Percentiles rank a stretch among this genome's conserved stretches.
These are phyloP conservation scores for Parietaria judaica DNA, from an alignment of 306 rosid species.

Conservation along the genomic window DNA sequence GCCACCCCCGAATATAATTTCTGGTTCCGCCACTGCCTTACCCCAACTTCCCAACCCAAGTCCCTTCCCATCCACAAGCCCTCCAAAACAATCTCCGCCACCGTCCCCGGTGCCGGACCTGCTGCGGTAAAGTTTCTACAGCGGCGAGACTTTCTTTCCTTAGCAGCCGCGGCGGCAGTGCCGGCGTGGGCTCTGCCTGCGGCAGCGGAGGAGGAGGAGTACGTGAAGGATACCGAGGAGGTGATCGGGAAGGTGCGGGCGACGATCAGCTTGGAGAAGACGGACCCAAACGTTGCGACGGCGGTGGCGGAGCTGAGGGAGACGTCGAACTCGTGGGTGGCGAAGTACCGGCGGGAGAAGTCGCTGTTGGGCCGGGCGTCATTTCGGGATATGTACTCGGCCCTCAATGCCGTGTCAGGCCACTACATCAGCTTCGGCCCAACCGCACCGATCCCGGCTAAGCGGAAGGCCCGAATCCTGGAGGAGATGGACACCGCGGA, in stretches of 20 bases:
- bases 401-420: constrained; percentile 80
- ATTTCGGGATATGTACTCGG: constrained; percentile 85
- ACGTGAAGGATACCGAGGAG: constrained; percentile 68
- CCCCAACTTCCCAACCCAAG: constrained; percentile 77
- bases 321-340: constrained; percentile 81
- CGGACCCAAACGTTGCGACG: constrained; percentile 61
- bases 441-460: constrained; percentile 82
- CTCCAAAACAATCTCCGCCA: constrained; percentile 18
- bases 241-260: constrained; percentile 63
- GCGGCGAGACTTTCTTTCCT: constrained; percentile 71
- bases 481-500: constrained; percentile 85
- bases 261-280: constrained; percentile 64
- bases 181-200: constrained; percentile 30
- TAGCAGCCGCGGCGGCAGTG: constrained; percentile 26
- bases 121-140: constrained; percentile 14
- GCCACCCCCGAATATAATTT: too few relatives aligned
- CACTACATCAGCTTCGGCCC: constrained; percentile 96
- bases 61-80: constrained; percentile 44
- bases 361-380: constrained; percentile 64
- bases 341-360: constrained; percentile 85
- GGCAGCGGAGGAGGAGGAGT: constrained; percentile 65
- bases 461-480: constrained; percentile 68
- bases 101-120: not conserved
- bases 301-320: constrained; percentile 81
- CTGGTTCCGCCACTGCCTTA: too few relatives aligned